A percentile compares a stretch with the other conserved stretches of the same genome.
phyloP scores from a whole-genome alignment of 73 alveolate genomes.

The Tetrahymena thermophila region DNA sequence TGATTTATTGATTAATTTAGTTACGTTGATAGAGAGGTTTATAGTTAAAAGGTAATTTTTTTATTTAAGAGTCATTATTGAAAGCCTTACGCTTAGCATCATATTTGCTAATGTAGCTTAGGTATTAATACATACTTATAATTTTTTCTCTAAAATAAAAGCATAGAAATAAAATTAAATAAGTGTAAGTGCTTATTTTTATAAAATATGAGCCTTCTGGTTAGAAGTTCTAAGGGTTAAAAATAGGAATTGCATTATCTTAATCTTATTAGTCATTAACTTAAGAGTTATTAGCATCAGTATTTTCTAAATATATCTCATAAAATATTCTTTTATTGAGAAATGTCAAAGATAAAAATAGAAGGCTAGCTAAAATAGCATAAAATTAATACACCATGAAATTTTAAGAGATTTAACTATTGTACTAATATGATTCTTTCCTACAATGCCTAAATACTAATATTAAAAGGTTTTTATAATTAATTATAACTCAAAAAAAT shows the following conservation, averaged over 20 bases:
- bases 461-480: not conserved
- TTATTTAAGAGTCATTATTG: not conserved
- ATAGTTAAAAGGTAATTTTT: not conserved
- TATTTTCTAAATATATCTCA: not conserved
- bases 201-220: not conserved
- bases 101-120: not conserved
- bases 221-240: not conserved
- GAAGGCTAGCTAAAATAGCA: not conserved
- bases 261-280: not conserved
- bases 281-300: not conserved
- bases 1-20: not conserved
- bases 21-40: not conserved
- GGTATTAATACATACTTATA: not conserved
- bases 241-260: not conserved
- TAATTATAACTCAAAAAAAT: not conserved
- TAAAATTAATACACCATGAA: not conserved
- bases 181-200: not conserved
- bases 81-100: not conserved
- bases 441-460: not conserved
- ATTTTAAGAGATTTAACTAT: not conserved
- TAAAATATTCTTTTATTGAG: not conserved
- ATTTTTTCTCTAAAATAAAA: not conserved
- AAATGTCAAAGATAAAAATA: not conserved
- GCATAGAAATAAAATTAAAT: not conserved
- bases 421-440: not conserved